Base-by-base conservation (phyloP, 495 filamentous ascomycete genomes). In the Platismatia glauca region DNA sequence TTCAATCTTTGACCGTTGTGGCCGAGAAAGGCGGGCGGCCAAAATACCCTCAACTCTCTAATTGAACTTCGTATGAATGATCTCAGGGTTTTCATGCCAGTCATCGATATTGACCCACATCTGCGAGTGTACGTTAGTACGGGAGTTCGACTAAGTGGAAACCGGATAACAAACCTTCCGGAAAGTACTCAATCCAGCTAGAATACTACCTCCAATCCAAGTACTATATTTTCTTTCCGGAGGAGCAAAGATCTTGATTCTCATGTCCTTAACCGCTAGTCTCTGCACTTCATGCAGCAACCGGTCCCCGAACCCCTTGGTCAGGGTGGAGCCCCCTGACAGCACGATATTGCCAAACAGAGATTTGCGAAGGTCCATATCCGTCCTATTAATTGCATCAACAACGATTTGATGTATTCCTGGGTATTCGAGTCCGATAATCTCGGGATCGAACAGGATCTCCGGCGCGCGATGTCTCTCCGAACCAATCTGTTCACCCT, bases 81-180 rank as follows among this genome's bases (percentile, higher is more conserved):
- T 89, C 66, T 99, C 93, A 7, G 94, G 94, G 73, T 99, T 93
- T 79, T 99, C 94, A 70, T 99, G 95, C 92, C 93, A 99, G 76
- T 97, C 94, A 68, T 97, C 95, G 69, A 93, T 89, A 69, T 89
- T 95, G 66, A 97, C 93, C 90, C 92, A 97, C 95, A 99, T 97
- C 94, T 96, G 72, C 31, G 20, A 52, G 35, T 43, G 38, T 34
- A 38, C 24, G 37, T 70, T 58, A 73, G 34, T 48, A 63, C 13
- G 22, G 41, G 33, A 11, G 37, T 39, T 46, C 37, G 18, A 43
- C 59, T 63, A 55, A 43, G 39, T 46, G 56, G 63, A 60, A 60
- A 59, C 44, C 62, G 61, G 55, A 43, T 29, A 16, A 73, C 79
- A 67, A 71, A 95, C 92, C 89, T 97, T 98, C 79, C 91, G 86